These are phyloP conservation scores for Ramularia collo-cygni DNA, from an alignment of 2,329 filamentous ascomycete genomes.

Conservation along the genomic window DNA sequence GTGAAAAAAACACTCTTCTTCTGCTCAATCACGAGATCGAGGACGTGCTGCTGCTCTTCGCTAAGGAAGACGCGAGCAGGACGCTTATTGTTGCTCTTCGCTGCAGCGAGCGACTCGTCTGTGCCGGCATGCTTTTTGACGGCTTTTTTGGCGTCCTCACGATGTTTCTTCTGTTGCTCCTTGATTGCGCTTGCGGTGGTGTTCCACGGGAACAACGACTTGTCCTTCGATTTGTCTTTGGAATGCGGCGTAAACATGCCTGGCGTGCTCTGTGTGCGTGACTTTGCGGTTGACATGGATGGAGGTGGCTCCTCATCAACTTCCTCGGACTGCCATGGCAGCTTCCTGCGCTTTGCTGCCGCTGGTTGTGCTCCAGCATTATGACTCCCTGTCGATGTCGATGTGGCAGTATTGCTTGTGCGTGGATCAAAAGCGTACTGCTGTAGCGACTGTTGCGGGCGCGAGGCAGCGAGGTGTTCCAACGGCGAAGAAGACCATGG, in stretches of 20 bases:
- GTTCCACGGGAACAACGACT: conserved; percentile 56
- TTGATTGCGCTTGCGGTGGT: conserved; percentile 67
- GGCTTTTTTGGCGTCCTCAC: conserved; percentile 54
- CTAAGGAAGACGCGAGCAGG: conserved; percentile 64
- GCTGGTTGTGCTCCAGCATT: conserved; percentile 23
- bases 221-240: conserved; percentile 35
- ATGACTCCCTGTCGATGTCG: conserved; percentile 1
- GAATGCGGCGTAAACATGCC: conserved; percentile 36
- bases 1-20: conserved; percentile 95
- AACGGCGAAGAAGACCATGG: conserved; percentile 58
- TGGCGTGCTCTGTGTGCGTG: conserved; percentile 7
- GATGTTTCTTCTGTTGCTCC: conserved; percentile 66
- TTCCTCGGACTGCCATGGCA: conserved; percentile 49
- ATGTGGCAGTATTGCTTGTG: neutral
- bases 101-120: conserved; percentile 44
- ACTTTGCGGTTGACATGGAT: conserved; percentile 4
- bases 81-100: conserved; percentile 38
- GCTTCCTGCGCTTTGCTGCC: conserved; percentile 53
- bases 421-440: conserved; percentile 13
- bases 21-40: conserved; percentile 72
- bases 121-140: conserved; percentile 36
- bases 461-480: conserved; percentile 32
- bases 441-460: conserved; percentile 11
- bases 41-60: conserved; percentile 76
- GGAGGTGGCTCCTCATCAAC: conserved; percentile 11